Evolutionary conservation across 2,329 filamentous ascomycete species (phyloP), one percentile per base, ranked within the genome.

Genomic region (Nothophoma quercina): DNA sequence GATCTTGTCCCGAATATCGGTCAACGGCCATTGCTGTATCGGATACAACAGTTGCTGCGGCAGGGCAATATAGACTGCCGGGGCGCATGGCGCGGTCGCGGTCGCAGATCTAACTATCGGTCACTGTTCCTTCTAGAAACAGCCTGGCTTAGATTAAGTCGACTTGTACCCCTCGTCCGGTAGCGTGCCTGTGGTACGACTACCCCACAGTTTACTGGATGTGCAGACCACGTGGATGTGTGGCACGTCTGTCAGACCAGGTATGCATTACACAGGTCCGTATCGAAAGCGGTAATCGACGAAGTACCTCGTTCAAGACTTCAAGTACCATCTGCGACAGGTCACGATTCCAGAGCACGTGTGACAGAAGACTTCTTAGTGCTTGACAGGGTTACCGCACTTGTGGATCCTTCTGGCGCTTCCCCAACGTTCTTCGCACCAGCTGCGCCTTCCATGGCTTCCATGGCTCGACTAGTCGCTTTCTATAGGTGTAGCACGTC

Each of bases 371-470:
- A 43, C 8, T 13, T 22, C 18, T n/a, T 13, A 32, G 22, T 13
- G 29, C 8, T 13, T 42, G 13, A 15, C 33, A 51, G 28, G 32
- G 18, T 9, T 25, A 16, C 34, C 28, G 10, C 23, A 34, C 22
- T 22, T 25, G 7, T 10, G 25, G 10, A 25, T 16, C 16, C 25
- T 47, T 43, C 26, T 42, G 43, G 50, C 50, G 33, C 18, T 30
- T 43, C 32, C 13, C 23, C 16, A 35, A 12, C 19, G 22, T 53
- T 51, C 51, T 63, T 63, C 10, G 33, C 43, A 16, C 36, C 59
- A 51, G 64, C 58, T 59, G 56, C 55, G 59, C 36, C 53, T 64
- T 68, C 58, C 32, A 63, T 55, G 51, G 49, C 58, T 68, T 66
- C 60, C 42, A 62, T 45, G 47, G 52, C 46, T 64, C 55, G 63